Evolutionary conservation across 2,329 filamentous ascomycete genomes (phyloP), one percentile per base, ranked within the genome.

Genomic region (Aspergillus candidus): DNA sequence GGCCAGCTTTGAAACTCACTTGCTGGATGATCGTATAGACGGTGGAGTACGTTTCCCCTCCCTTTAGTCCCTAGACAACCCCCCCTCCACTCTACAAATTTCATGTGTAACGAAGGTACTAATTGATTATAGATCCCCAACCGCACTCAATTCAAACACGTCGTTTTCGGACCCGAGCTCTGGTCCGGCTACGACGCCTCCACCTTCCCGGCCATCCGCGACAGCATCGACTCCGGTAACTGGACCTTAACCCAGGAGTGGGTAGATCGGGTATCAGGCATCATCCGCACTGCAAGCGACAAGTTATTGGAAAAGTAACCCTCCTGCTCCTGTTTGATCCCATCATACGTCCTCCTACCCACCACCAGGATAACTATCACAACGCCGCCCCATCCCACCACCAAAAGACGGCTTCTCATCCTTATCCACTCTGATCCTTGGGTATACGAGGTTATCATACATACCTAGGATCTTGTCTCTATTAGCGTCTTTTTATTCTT

Each of bases 71-170:
- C 41, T 17, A 3, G 12, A 14, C 27, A 18, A 29, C 12, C 22
- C 29, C 11, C 22, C 2, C 11, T 4, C 11, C 12, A 17, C 8
- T 12, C 32, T 13, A 11, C 33, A 15, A 15, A 18, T 15, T 17
- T 10, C 30, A 29, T 40, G 35, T 12, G 14, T 11, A 13, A 35
- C 11, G 11, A 29, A 11, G 14, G 38, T 36, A 44, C 43, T 56
- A 46, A 53, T 41, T 48, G 43, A 51, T 32, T 31, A 40, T 44
- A 89, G 85, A 78, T 94, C 4, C 86, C 87, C 32, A 88, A 88
- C 56, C 83, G 91, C 52, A 86, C 86, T 4, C 93, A 97, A 68
- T 98, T 89, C 75, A 95, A 94, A 66, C 93, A 96, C 67, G 78
- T 94, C 59, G 71, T 98, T 44, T 94, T 90, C 62, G 91, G 86